Conservation (phyloP, 257 asterid species). For the Solanum paucissectum region DNA sequence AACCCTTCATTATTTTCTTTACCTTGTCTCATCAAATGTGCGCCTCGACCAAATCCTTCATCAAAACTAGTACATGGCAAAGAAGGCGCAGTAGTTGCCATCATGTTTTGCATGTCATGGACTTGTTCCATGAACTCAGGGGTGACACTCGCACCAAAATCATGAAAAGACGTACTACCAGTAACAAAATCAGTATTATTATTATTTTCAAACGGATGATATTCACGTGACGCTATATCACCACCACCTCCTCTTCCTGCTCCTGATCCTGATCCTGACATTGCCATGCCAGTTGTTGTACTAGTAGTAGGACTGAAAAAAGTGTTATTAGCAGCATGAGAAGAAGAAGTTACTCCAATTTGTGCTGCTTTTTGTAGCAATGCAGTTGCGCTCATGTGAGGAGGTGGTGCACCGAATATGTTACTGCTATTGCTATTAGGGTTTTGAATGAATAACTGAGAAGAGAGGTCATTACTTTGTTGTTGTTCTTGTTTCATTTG, state of each 20-base stretch:
- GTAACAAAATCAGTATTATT: neutral
- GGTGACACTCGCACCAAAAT: neutral
- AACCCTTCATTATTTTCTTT: slow-evolving; percentile 1
- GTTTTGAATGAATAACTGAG: slow-evolving; percentile 12
- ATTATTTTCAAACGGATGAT: neutral
- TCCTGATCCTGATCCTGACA: neutral
- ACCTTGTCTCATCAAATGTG: neutral
- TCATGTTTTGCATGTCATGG: neutral
- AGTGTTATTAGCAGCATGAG: slow-evolving; percentile 14
- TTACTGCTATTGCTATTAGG: slow-evolving; percentile 13
- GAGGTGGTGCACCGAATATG: neutral
- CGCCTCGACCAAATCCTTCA: neutral
- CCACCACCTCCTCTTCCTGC: neutral
- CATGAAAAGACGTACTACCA: neutral
- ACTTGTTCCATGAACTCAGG: slow-evolving; percentile 1
- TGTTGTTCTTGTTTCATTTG: slow-evolving; percentile 39
- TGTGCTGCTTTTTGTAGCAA: slow-evolving; percentile 62
- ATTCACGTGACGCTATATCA: neutral
- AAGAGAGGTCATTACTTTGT: neutral
- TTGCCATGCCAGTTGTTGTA: neutral
- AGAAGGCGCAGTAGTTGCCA: neutral
- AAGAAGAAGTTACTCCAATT: slow-evolving; percentile 44
- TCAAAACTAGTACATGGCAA: neutral
- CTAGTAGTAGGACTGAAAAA: neutral
- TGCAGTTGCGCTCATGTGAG: slow-evolving; percentile 61